Evolutionary conservation across 139 green algal species (phyloP), one percentile per base, ranked within the genome.

Genomic region (Haematococcus lacustris): DNA sequence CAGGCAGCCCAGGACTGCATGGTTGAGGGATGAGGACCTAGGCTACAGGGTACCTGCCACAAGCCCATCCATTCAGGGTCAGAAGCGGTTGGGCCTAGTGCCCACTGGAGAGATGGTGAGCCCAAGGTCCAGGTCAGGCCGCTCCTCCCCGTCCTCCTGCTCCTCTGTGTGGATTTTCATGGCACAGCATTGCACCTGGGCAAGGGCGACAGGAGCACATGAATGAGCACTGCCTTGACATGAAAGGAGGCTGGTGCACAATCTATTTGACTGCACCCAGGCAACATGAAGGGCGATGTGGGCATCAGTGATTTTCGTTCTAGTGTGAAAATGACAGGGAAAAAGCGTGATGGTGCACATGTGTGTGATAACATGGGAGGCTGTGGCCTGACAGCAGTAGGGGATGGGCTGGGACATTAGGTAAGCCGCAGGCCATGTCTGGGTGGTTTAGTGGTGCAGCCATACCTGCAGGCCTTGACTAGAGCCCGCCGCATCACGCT

Each of bases 71-170:
- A n/a, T n/a, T n/a, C n/a, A n/a, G n/a, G n/a, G n/a, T n/a, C n/a
- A n/a, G n/a, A n/a, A n/a, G n/a, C n/a, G 9, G 43, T 53, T 53
- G 43, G 43, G 9, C 43, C 30, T 13, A 39, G 3, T 40, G 35
- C 63, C 63, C 9, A 69, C 63, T 34, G 67, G 67, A 2, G 35
- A 59, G 41, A 72, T 72, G 67, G 50, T 66, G 41, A 61, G 51
- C 37, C 72, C 38, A 2, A 71, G 51, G 70, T 87, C 78, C 59
- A 84, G 62, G 51, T 87, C 82, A 6, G 82, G 82, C 61, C 82
- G 72, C 73, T 63, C 74, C 23, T 84, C 82, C 1, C 82, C 82
- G n/a, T 83, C 82, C 73, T 87, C 82, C 72, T 84, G 75, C 70
- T 86, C 81, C 65, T 86, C 73, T 23, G 21, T 57, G 61, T 83